Percentiles rank a stretch among this genome's conserved stretches.
phyloP scores from a whole-genome alignment of 2,329 filamentous ascomycete species.

The Ophiostoma sp. region DNA sequence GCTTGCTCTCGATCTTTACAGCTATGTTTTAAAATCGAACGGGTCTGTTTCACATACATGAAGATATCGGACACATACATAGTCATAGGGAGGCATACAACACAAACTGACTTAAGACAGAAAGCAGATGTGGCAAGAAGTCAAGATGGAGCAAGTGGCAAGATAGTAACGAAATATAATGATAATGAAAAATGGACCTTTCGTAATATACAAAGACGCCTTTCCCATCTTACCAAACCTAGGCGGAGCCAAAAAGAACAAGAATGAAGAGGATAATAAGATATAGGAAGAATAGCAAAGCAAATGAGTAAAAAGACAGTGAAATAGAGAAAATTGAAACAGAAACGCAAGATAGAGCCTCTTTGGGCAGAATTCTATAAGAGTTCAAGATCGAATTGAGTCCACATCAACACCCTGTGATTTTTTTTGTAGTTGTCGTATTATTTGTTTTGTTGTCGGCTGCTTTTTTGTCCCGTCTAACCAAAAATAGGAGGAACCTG shows the following conservation, averaged over 20 bases:
- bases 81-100: too few species aligned
- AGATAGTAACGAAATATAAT: neutral
- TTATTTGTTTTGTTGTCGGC: neutral
- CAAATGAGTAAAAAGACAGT: neutral
- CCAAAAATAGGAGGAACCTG: neutral
- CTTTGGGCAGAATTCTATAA: constrained; percentile 3
- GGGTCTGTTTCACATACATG: too few species aligned
- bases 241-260: constrained; percentile 13
- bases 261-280: neutral
- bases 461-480: neutral
- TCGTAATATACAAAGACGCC: constrained; percentile 28
- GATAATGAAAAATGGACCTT: constrained; percentile 4
- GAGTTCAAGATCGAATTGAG: neutral
- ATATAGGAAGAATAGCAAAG: neutral
- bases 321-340: neutral
- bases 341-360: neutral
- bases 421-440: neutral
- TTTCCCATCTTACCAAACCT: constrained; percentile 26
- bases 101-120: neutral
- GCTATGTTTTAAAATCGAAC: neutral
- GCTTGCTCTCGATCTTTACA: too few species aligned
- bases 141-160: neutral
- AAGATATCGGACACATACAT: too few species aligned
- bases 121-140: neutral
- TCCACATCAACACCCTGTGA: constrained; percentile 1